Evolutionary conservation across 805 yeast genomes (phyloP), one percentile per base, ranked within the genome.

Genomic region (Debaryomyces maramus): DNA sequence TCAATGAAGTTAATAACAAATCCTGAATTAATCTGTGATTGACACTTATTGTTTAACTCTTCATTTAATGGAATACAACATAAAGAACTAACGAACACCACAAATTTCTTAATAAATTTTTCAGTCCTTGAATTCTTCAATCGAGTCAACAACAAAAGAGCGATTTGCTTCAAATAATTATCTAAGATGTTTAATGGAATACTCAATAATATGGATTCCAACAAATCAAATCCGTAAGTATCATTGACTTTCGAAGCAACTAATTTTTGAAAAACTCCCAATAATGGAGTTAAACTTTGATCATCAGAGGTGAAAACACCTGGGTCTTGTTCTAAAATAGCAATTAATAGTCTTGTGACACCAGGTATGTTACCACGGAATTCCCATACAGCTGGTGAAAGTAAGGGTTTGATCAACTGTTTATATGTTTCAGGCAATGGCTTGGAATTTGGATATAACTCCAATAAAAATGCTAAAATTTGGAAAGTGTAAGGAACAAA

Each of bases 261-360:
- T 48, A 93, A 70, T 60, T 90, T 88, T 66, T 95, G 99, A 72
- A 88, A 95, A n/a, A 93, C 96, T 28, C 99, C 99, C 29, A 93
- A 69, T 21, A 93, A 77, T 3, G 97, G 96, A 24, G 85, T 77
- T 30, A 88, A 59, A 53, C 48, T 70, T 20, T 53, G 57, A 6
- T 47, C 64, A 16, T 54, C 53, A 14, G 54, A 48, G 3, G 65
- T 62, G 46, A 77, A 75, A 1, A 62, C 54, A 2, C 54, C 34
- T 2, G 77, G 68, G 36, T 73, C 74, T 33, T 75, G 79, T 32
- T 61, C 61, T 23, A 85, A 64, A 15, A 91, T 81, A 5, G 88
- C 81, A 40, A 80, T 75, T 28, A 93, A 67, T 37, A 93, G 69
- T 51, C 97, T 78, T 0, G 95, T 83, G 15, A 91, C 79, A 2